Base-by-base conservation (phyloP, 192 early-diverging fungal genomes). In the Linnemannia hyalina region DNA sequence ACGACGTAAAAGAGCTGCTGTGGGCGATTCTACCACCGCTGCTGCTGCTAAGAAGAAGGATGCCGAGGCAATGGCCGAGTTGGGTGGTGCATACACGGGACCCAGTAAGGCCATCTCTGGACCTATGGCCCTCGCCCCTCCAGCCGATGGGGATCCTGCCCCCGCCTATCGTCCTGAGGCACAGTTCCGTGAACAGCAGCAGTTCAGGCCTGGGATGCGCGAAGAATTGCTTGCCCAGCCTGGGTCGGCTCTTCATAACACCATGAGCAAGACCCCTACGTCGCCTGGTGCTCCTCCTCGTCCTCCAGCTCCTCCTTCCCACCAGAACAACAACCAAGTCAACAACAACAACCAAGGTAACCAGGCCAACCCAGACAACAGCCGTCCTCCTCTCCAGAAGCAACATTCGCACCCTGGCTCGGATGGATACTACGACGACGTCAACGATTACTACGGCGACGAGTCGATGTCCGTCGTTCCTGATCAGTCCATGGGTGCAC, bases 101-200 rank as follows among this genome's bases (percentile, higher is more conserved):
- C 42, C 23, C 0, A 35, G 40, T 13, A 82, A 82, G 23, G 75
- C 68, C 36, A 80, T 86, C 52, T 86, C 84, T 13, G 84, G 84
- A 5, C 84, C 84, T 16, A 78, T 86, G 80, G 63, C 84, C 10
- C 52, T 85, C 52, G 78, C 84, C 35, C 84, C 84, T 63, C 75
- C 77, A 3, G 38, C 78, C 20, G 84, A 79, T 1, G 74, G 63
- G 35, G 74, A 55, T 11, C 22, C 79, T 11, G 32, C 60, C 3
- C 84, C 84, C 3, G 49, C 69, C 4, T 79, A 86, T 54, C 79
- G 79, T 29, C 63, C 84, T 15, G 84, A 86, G 54, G 84, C 84
- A 1, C 75, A 86, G n/a, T 86, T 86, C 63, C 55, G 84, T 15
- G 75, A 86, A 38, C 84, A 86, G 41, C 78, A 86, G 40, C 84